Evolutionary conservation across 148 eudicot genomes (phyloP), one percentile per base, ranked within the genome.

Genomic region (Vaccinium corymbosum): DNA sequence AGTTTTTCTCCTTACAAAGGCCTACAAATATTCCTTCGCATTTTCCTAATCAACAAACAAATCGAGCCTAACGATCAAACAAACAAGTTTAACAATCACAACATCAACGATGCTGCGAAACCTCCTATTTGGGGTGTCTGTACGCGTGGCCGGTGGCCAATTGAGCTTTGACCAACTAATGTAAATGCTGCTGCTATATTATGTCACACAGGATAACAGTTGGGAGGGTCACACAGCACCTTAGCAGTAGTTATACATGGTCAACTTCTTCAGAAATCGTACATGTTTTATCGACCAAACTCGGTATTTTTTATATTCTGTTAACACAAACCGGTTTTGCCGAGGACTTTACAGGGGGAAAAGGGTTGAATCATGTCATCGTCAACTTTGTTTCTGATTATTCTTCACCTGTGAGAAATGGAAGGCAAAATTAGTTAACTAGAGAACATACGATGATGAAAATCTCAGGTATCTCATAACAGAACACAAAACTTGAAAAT

Each of bases 391-490:
- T 13, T 27, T 22, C 73, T 9, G 73, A 32, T 27, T 13, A 68
- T 68, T 68, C 38, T 68, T 68, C 73, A 27, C 73, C 73, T 68
- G 73, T 4, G 16, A 68, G 38, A 68, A 68, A 68, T 68, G 73
- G 27, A 68, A 25, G 22, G 38, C 32, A 27, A 68, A 68, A 27
- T 68, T 32, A 68, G 38, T 68, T 3, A 2, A n/a, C 68, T 32
- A 32, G 35, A 32, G 35, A 1, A 25, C 29, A 64, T 22, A 64
- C 9, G 22, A 19, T 6, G 20, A 57, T 0, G 62, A n/a, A 57
- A 57, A 57, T n/a, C 62, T 57, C 13, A 53, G 57, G 57, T 32
- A 32, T 32, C 35, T 16, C 15, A 53, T 14, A 15, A 53, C 57
- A 8, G 57, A 53, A 53, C 14, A 4, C 57, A 53, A 53, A 53